Base-by-base conservation (phyloP, 345 rosid genomes). In the Schrenkiella parvula region DNA sequence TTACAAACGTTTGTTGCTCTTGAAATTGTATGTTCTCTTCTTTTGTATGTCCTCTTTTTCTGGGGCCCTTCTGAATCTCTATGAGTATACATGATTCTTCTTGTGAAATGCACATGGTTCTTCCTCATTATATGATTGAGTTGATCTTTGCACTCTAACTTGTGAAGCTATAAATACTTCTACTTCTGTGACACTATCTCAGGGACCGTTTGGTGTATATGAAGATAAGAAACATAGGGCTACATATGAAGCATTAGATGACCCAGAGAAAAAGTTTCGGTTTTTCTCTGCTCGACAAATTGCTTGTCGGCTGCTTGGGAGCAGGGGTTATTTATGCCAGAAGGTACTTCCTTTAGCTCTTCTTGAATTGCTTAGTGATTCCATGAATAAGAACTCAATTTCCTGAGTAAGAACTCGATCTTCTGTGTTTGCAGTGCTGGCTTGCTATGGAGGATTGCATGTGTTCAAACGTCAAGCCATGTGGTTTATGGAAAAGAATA, bases 221-320 rank as follows among this genome's bases (percentile, higher is more conserved):
- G 99, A 91, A 83, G 95, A 91, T 79, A 95, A 91, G 85, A 95
- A 91, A 56, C 97, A 91, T 75, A 85, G 96, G 80, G 95, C 89
- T 64, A 88, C 79, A 55, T 95, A 95, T 77, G 71, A 76, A 76
- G 88, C 90, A 25, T 82, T 95, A 61, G 88, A 77, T 67, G 93
- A 88, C 66, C 85, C 98, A 10, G 89, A 87, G 68, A 70, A 86
- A 50, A 95, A 95, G 78, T 81, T 91, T 50, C 83, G 82, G 60
- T 89, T 91, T 79, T 95, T 78, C 77, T 64, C 96, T 57, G 92
- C 99, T 79, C 85, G 98, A 43, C 98, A 91, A 82, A 81, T 95
- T 68, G 96, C 88, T 14, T 95, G 99, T 31, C 80, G 93, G 23
- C 68, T 95, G 76, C 90, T 95, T 67, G 98, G 99, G 62, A 95